These are phyloP conservation scores for Calendula officinalis DNA, from an alignment of 129 eudicot genomes.

Conservation along the genomic window DNA sequence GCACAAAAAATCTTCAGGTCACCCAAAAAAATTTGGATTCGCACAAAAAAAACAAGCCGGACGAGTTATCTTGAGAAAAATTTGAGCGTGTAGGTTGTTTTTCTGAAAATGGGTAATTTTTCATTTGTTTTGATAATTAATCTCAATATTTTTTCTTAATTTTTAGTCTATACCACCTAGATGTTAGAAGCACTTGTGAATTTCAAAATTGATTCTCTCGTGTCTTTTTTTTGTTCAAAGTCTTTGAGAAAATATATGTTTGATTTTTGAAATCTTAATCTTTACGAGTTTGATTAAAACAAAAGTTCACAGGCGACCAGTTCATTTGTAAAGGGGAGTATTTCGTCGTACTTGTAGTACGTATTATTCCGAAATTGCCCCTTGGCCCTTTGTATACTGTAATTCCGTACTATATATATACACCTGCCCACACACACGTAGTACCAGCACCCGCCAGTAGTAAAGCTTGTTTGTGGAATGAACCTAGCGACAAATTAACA, in stretches of 20 bases:
- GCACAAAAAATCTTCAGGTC: too few relatives aligned
- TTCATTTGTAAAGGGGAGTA: constrained; percentile 20
- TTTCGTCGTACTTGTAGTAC: constrained; percentile 17
- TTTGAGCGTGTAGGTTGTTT: too few relatives aligned
- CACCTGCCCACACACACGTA: constrained; percentile 26
- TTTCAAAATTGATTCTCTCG: background rate
- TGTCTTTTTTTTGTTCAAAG: background rate
- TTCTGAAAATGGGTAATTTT: too few relatives aligned
- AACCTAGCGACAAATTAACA: too few relatives aligned
- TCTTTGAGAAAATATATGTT: constrained; percentile 4
- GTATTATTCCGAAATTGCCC: constrained; percentile 18
- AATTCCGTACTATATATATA: constrained; percentile 21
- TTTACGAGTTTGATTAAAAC: constrained; percentile 15
- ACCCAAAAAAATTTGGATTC: too few relatives aligned
- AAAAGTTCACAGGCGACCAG: constrained; percentile 33
- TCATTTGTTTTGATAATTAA: too few relatives aligned
- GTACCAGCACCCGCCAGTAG: constrained; percentile 1
- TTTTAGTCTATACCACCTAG: too few relatives aligned
- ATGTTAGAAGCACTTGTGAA: background rate
- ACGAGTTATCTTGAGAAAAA: too few relatives aligned
- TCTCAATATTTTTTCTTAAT: too few relatives aligned
- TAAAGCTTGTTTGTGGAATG: background rate
- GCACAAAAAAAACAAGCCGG: too few relatives aligned
- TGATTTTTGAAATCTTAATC: background rate
- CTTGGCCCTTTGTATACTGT: constrained; percentile 18